A percentile compares a stretch with the other conserved stretches of the same genome.
phyloP scores from a whole-genome alignment of 2,329 filamentous ascomycete species.

The Lachnellula occidentalis region DNA sequence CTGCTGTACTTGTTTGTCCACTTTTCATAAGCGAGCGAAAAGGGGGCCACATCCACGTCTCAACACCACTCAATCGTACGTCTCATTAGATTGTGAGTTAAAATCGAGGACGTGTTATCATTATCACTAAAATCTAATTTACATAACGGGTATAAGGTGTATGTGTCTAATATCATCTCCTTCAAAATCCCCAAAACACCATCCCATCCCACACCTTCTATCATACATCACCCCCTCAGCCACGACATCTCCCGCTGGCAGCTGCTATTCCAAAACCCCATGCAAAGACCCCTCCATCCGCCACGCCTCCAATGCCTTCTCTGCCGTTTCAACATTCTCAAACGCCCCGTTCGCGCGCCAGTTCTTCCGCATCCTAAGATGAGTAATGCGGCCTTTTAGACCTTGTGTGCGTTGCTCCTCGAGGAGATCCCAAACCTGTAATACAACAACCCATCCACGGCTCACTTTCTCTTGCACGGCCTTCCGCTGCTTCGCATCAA shows the following conservation, averaged over 20 bases:
- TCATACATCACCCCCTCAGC: too few species aligned
- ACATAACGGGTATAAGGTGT: too few species aligned
- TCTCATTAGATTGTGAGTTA: too few species aligned
- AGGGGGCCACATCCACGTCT: too few species aligned
- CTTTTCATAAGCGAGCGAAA: too few species aligned
- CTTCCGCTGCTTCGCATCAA: conserved; percentile 33
- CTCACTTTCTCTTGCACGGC: conserved; percentile 31
- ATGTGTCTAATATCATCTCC: too few species aligned
- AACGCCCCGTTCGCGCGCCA: conserved; percentile 38
- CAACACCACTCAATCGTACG: too few species aligned
- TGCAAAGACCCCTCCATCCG: conserved; percentile 39
- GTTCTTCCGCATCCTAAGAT: conserved; percentile 35
- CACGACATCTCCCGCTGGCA: conserved; percentile 6
- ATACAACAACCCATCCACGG: conserved; percentile 39
- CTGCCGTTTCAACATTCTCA: conserved; percentile 44
- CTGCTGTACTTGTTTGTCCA: too few species aligned
- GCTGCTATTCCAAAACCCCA: conserved; percentile 20
- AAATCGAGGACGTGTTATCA: too few species aligned
- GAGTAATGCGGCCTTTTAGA: conserved; percentile 29
- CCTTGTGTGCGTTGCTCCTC: conserved; percentile 28
- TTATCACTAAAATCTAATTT: too few species aligned
- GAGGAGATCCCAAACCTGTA: conserved; percentile 37
- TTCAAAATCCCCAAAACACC: too few species aligned
- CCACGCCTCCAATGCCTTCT: conserved; percentile 41
- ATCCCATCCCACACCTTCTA: too few species aligned